A percentile compares a stretch with the other conserved stretches of the same genome.
These are phyloP conservation scores for Aspergillus costaricaensis DNA, from an alignment of 2,329 filamentous ascomycete species.

Conservation along the genomic window DNA sequence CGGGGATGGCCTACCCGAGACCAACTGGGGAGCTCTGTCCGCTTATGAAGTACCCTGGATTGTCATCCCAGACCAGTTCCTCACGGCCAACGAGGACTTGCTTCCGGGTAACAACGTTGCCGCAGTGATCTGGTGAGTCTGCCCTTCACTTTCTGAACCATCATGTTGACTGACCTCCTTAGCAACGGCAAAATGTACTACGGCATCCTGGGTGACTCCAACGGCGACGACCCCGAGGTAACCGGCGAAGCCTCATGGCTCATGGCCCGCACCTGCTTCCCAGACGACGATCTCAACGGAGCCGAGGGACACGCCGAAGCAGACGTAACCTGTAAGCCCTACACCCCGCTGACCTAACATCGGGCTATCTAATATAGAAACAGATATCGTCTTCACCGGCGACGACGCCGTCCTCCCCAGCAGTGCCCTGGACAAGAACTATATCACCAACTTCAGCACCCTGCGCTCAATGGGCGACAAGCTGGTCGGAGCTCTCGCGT, in stretches of 20 bases:
- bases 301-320: constrained; percentile 26
- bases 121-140: constrained; percentile 32
- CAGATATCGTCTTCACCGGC: constrained; percentile 37
- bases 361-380: background rate
- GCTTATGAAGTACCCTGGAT: constrained; percentile 37
- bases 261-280: constrained; percentile 38
- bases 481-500: constrained; percentile 25
- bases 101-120: constrained; percentile 33
- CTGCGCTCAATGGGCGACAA: constrained; percentile 32
- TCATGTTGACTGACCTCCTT: background rate
- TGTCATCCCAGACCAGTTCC: constrained; percentile 34
- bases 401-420: constrained; percentile 27
- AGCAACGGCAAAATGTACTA: constrained; percentile 38
- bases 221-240: constrained; percentile 31
- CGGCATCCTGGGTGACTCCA: constrained; percentile 35
- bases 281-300: constrained; percentile 30
- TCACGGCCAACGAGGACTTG: constrained; percentile 17
- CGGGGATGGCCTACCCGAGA: constrained; percentile 26
- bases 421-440: constrained; percentile 28
- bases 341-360: background rate
- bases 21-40: constrained; percentile 33
- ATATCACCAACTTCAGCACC: constrained; percentile 31
- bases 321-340: constrained; percentile 35
- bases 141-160: background rate
- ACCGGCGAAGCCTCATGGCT: constrained; percentile 39